phyloP scores from a whole-genome alignment of 306 rosid species.

The Nissolia schottii region DNA sequence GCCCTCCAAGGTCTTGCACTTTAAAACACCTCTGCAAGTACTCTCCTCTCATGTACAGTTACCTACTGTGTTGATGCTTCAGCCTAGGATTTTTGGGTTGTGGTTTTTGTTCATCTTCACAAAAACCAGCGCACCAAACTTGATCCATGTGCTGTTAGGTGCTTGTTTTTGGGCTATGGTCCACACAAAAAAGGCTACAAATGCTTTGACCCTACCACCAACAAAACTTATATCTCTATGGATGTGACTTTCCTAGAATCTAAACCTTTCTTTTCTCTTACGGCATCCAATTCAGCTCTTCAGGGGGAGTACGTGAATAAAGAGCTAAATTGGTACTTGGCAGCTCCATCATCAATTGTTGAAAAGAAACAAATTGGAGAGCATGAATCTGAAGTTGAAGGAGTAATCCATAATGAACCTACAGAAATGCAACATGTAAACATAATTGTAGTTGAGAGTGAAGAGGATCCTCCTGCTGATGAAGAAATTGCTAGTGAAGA shows the following conservation, averaged over 20 bases:
- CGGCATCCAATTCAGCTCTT: no score
- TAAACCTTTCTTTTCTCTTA: no score
- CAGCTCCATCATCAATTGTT: no score
- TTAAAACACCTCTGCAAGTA: no score
- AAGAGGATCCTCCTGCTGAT: not conserved
- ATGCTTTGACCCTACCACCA: not conserved
- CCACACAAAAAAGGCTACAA: not conserved
- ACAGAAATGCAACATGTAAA: no score
- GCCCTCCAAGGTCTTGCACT: no score
- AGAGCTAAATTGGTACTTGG: no score
- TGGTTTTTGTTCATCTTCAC: not conserved
- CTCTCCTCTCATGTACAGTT: not conserved
- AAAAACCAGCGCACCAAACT: constrained; percentile 14
- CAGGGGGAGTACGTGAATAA: no score
- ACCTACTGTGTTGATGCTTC: not conserved
- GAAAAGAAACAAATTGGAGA: no score
- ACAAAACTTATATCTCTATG: not conserved
- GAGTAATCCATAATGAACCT: no score
- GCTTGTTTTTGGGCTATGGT: not conserved
- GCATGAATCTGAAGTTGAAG: no score
- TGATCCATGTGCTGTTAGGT: not conserved
- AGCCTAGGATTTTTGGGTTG: not conserved
- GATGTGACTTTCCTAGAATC: not conserved
- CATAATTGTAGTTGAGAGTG: not conserved
- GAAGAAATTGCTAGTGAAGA: not conserved